Evolutionary conservation across 495 filamentous ascomycete species (phyloP), one percentile per base, ranked within the genome.

Genomic region (Cairneyella variabilis): DNA sequence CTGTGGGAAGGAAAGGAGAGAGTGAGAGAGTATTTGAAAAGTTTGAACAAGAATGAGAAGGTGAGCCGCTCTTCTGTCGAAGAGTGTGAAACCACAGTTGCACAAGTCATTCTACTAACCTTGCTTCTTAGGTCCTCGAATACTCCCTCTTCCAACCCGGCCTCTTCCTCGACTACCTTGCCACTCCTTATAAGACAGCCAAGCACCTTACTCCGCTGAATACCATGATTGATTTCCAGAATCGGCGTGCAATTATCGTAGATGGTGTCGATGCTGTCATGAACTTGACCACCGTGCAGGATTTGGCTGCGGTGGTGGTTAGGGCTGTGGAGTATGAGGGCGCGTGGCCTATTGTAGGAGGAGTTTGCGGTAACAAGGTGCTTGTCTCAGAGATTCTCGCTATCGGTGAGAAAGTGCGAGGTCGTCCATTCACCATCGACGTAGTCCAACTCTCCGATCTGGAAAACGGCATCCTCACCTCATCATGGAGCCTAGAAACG

Each of bases 131-230:
- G 78, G 67, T 80, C 34, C 72, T 84, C 22, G 76, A 83, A 52
- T 85, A 84, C 61, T 70, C 63, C 3, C 63, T 83, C 2, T 84
- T 84, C 56, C 76, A 80, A 32, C 74, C 75, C 0, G 83, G 80
- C 3, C 17, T 78, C 1, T 78, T 83, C 61, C 22, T 75, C 0
- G 62, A 84, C 59, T 83, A 83, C 55, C 54, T 83, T 0, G 73
- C 77, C 12, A 53, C 53, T 25, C 80, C 82, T 0, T 62, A 77
- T 34, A 68, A 72, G 54, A 72, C 78, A 7, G 41, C 73, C 16
- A 77, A 74, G 42, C 61, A 84, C 53, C n/a, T 85, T 3, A 48
- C 58, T 3, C 65, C 64, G 0, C 48, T 78, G 1, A 53, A 77
- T 4, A 69, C 50, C 0, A 37, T 64, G 0, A 66, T 76, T 48